Evolutionary conservation across 78 protist genomes (phyloP).

Genomic region (Dictyostelium intermedium): DNA sequence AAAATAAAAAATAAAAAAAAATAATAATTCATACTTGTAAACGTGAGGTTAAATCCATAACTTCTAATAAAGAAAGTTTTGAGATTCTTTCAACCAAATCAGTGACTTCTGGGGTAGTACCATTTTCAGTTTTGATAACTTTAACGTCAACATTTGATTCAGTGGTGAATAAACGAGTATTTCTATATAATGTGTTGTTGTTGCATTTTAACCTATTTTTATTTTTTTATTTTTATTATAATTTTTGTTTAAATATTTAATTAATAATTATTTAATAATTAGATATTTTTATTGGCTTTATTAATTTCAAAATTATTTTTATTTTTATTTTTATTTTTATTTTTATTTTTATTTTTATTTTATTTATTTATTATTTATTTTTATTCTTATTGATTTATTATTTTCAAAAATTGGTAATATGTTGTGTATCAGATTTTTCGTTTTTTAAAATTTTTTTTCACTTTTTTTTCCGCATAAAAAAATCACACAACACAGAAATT

Average conservation of each 20-base stretch:
- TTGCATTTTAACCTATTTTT: neutral
- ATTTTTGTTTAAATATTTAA: no score
- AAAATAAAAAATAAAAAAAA: neutral
- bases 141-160: neutral
- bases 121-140: neutral
- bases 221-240: neutral
- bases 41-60: neutral
- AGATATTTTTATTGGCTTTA: no score
- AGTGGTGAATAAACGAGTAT: neutral
- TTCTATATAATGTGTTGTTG: neutral
- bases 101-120: neutral
- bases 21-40: conserved; percentile 23
- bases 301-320: no score
- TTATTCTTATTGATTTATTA: neutral
- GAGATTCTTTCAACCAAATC: conserved; percentile 28
- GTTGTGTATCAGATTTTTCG: neutral
- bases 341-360: no score
- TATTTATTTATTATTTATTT: neutral
- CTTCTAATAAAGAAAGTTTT: conserved; percentile 5
- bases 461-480: neutral
- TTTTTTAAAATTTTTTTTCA: neutral
- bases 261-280: no score
- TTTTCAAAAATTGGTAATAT: neutral
- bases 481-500: neutral
- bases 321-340: no score